Evolutionary conservation across 177 flowering plant genomes (phyloP).

Genomic region (Vitis hybrid): DNA sequence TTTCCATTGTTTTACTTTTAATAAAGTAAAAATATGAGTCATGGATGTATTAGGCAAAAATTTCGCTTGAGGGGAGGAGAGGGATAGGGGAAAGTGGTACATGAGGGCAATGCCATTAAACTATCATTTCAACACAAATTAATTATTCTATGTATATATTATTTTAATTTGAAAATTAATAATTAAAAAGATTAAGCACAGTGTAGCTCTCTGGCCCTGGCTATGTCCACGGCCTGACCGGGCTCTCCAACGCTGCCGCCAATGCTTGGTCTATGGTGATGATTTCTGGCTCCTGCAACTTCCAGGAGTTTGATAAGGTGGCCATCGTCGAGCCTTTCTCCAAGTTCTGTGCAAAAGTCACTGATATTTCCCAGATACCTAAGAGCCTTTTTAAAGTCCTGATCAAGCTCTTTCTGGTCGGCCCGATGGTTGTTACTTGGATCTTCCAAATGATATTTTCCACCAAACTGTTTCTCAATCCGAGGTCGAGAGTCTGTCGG

Average conservation of each 20-base stretch:
- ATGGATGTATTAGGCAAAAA: too few relatives aligned
- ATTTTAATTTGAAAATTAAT: too few relatives aligned
- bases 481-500: constrained; percentile 54
- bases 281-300: constrained; percentile 98
- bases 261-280: constrained; percentile 87
- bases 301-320: constrained; percentile 94
- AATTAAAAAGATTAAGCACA: too few relatives aligned
- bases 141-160: too few relatives aligned
- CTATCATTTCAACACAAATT: too few relatives aligned
- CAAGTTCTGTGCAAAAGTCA: constrained; percentile 61
- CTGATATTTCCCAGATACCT: constrained; percentile 3
- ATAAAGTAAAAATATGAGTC: too few relatives aligned
- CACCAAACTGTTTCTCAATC: constrained; percentile 67
- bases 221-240: constrained; percentile 94
- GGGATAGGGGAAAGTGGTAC: too few relatives aligned
- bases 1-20: too few relatives aligned
- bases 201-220: constrained; percentile 79
- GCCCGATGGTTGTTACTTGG: constrained; percentile 93
- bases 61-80: too few relatives aligned
- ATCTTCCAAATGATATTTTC: constrained; percentile 83
- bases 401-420: constrained; percentile 48
- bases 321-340: constrained; percentile 76
- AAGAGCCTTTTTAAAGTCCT: constrained; percentile 47
- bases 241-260: constrained; percentile 69
- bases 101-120: too few relatives aligned